Evolutionary conservation across 176 grass and related monocot genomes (phyloP), one percentile per base, ranked within the genome.

Genomic region (Ensete ventricosum): DNA sequence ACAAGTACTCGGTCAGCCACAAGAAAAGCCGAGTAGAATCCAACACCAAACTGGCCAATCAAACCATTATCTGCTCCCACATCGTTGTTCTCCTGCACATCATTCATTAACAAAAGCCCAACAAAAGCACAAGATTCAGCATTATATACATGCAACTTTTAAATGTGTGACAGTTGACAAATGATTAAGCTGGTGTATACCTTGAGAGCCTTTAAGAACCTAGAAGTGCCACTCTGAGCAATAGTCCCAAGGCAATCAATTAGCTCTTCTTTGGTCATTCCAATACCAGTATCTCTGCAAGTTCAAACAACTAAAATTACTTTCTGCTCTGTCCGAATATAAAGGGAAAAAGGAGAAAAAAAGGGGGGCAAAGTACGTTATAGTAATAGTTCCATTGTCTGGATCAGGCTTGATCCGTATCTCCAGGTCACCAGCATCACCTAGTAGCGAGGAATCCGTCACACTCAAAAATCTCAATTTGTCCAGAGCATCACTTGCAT

Each of bases 261-360:
- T 65, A 98, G 90, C n/a, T 98, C 94, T 59, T 93, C 88, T 77
- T 98, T 98, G 21, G 90, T 98, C 94, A 98, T 98, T 55, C 94
- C 94, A 87, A 93, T 87, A 53, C 94, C 88, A 85, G 75, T 93
- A 74, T 98, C 94, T 64, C 94, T 98, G 80, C 19, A 54, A 57
- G 9, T 84, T 97, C 21, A 64, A 89, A 75, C 81, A 78, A 71
- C 54, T 14, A 43, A 59, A 48, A 69, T 26, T 71, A 25, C 19
- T 22, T 55, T 50, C 0, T 25, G 63, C 2, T 73, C 62, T 2
- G 8, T 27, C 74, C 62, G 62, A 59, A 23, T 19, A 8, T 58
- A 55, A 20, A 78, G 29, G 64, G 63, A 9, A 16, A 52, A 77
- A 50, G 27, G 9, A 60, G 7, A 14, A 22, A 69, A 17, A 6